A percentile compares a stretch with the other conserved stretches of the same genome.
Evolutionary conservation across 495 filamentous ascomycete genomes (phyloP).

Genomic region (Aspergillus coremiiformis): DNA sequence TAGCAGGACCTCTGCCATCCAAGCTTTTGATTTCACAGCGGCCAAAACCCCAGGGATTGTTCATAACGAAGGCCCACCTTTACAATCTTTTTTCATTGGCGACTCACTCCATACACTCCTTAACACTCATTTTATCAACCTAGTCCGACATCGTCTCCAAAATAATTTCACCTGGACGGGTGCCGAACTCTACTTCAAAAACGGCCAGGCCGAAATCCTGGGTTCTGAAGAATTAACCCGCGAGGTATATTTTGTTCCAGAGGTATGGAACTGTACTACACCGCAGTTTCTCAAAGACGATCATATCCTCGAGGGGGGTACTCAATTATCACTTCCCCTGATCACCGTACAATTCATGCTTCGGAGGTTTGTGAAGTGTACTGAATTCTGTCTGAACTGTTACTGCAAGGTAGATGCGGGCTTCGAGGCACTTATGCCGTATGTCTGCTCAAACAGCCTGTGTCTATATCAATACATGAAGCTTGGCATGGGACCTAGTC

Average conservation of each 20-base stretch:
- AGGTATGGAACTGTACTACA: slow-evolving; percentile 20
- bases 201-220: slow-evolving; percentile 29
- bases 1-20: slow-evolving; percentile 29
- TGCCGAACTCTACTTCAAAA: slow-evolving; percentile 55
- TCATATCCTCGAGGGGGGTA: slow-evolving; percentile 32
- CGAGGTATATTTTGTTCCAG: slow-evolving; percentile 12
- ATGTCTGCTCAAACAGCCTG: slow-evolving; percentile 72
- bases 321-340: slow-evolving; percentile 55
- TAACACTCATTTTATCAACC: slow-evolving; percentile 54
- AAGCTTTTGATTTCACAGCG: slow-evolving; percentile 37
- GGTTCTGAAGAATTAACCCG: slow-evolving; percentile 1
- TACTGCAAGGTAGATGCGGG: slow-evolving; percentile 62
- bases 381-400: slow-evolving; percentile 83
- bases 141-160: slow-evolving; percentile 53
- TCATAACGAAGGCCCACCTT: background rate
- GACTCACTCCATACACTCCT: slow-evolving; percentile 64
- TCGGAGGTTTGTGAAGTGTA: slow-evolving; percentile 73
- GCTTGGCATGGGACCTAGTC: slow-evolving; percentile 75
- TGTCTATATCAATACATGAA: slow-evolving; percentile 90
- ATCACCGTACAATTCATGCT: slow-evolving; percentile 74
- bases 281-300: slow-evolving; percentile 39
- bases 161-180: slow-evolving; percentile 57
- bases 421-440: slow-evolving; percentile 85
- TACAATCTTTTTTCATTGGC: slow-evolving; percentile 52
- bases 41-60: background rate